Evolutionary conservation across 768 basidiomycete genomes (phyloP).

Genomic region (Lactifluus echinatus): DNA sequence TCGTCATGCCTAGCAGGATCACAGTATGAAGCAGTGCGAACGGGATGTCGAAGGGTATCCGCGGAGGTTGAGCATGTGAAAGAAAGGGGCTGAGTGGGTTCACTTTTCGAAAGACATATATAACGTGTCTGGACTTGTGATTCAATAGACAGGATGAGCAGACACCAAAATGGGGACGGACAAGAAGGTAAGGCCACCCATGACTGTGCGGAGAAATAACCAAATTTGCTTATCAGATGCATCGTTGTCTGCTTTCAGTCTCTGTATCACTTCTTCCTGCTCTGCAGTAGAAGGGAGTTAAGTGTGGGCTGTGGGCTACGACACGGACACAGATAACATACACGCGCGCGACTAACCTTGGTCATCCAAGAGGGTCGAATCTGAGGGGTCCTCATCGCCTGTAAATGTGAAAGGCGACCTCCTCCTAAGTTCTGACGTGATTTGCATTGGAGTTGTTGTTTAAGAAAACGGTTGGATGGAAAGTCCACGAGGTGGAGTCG

Average conservation of each 20-base stretch:
- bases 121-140: conserved; percentile 10
- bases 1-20: conserved; percentile 5
- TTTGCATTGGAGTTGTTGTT: neutral
- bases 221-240: conserved; percentile 36
- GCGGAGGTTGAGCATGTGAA: conserved; percentile 19
- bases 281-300: too few species aligned
- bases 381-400: neutral
- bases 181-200: conserved; percentile 4
- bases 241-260: conserved; percentile 37
- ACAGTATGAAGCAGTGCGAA: conserved; percentile 21
- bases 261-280: conserved; percentile 50
- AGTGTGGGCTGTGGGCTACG: too few species aligned
- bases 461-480: neutral
- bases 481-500: too few species aligned
- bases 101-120: conserved; percentile 35
- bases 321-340: too few species aligned
- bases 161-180: conserved; percentile 2
- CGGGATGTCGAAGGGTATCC: conserved; percentile 9
- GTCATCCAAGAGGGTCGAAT: conserved; percentile 6
- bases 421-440: conserved; percentile 4
- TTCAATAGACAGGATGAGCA: neutral
- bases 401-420: conserved; percentile 6
- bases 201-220: conserved; percentile 29
- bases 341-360: neutral
- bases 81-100: conserved; percentile 44